phyloP scores from a whole-genome alignment of 2,329 filamentous ascomycete species.

The Beauveria scarabaeidicola region DNA sequence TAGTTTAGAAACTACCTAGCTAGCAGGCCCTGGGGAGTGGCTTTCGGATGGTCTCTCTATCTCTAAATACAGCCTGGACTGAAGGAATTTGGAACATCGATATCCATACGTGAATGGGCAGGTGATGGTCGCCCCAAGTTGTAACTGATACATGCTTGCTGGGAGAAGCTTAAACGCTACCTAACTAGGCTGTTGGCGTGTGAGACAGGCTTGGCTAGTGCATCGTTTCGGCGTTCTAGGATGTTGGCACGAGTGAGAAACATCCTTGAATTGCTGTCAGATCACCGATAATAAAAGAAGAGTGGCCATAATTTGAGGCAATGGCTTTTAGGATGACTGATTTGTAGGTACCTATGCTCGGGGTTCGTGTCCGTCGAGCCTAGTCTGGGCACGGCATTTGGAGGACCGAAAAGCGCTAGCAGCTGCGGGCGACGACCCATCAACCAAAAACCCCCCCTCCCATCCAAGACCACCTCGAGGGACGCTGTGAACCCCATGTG shows the following conservation, averaged over 20 bases:
- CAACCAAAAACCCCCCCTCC: neutral
- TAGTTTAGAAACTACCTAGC: neutral
- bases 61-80: neutral
- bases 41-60: too few relatives aligned
- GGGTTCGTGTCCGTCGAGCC: neutral
- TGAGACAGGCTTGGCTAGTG: neutral
- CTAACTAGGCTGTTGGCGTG: neutral
- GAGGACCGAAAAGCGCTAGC: neutral
- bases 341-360: neutral
- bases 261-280: neutral
- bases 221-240: neutral
- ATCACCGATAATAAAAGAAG: neutral
- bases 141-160: too few relatives aligned
- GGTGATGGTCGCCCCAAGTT: neutral
- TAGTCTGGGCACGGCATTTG: slow-evolving; percentile 5
- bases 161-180: slow-evolving; percentile 1
- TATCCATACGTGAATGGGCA: too few relatives aligned
- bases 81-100: neutral
- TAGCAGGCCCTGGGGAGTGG: neutral
- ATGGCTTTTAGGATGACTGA: neutral
- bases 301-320: neutral
- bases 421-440: slow-evolving; percentile 1
- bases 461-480: neutral
- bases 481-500: slow-evolving; percentile 2
- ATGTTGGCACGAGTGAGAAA: neutral